phyloP scores from a whole-genome alignment of 306 rosid species.

The Corylus avellana region DNA sequence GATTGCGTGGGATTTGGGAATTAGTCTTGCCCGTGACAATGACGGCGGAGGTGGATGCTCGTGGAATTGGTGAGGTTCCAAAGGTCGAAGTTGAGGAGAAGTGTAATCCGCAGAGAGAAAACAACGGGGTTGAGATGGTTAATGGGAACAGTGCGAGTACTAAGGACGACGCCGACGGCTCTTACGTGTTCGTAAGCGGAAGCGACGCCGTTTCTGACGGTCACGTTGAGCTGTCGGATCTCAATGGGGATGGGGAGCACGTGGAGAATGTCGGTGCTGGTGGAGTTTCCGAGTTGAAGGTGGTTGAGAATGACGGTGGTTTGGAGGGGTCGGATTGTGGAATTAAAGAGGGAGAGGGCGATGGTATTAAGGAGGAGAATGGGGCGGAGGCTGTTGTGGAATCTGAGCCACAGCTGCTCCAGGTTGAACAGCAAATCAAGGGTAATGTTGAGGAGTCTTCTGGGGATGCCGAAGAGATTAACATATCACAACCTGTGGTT shows the following conservation, averaged over 20 bases:
- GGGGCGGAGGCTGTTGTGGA: not conserved
- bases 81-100: slow-evolving; percentile 15
- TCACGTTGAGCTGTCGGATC: slow-evolving; percentile 46
- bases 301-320: not conserved
- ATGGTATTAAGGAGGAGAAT: not conserved
- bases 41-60: slow-evolving; percentile 60
- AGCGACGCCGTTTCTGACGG: slow-evolving; percentile 23
- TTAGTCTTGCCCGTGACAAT: slow-evolving; percentile 26
- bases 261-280: not conserved
- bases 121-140: not conserved
- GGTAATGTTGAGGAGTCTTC: slow-evolving; percentile 7
- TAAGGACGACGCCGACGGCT: slow-evolving; percentile 38
- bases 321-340: not conserved
- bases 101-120: slow-evolving; percentile 28
- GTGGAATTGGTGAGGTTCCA: slow-evolving; percentile 30
- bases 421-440: slow-evolving; percentile 20
- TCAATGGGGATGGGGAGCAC: slow-evolving; percentile 2
- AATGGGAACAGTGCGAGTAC: slow-evolving; percentile 13
- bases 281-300: not conserved
- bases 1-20: not conserved
- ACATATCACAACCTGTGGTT: not conserved
- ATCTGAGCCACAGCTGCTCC: slow-evolving; percentile 5
- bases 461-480: not conserved
- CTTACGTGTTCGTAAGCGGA: slow-evolving; percentile 41
- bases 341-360: not conserved